A percentile compares a stretch with the other conserved stretches of the same genome.
Evolutionary conservation across 352 stramenopile genomes (phyloP).

Genomic region (Phytophthora nicotianae): DNA sequence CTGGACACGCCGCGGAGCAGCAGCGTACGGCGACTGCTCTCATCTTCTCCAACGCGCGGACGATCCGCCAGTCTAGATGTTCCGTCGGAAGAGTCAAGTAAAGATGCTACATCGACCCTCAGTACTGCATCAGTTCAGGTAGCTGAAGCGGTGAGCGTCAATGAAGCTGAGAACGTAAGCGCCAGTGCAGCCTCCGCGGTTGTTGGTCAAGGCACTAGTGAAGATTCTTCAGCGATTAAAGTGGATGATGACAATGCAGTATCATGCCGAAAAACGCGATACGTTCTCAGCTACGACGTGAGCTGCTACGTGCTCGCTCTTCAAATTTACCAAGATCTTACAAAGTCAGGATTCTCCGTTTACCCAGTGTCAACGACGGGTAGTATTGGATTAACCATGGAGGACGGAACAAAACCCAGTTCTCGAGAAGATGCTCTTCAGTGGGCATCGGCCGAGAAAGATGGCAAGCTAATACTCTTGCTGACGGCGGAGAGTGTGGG

Average conservation of each 20-base stretch:
- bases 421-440: conserved; percentile 59
- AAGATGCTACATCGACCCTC: background rate
- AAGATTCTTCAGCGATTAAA: background rate
- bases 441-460: conserved; percentile 61
- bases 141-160: background rate
- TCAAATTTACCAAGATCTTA: conserved; percentile 61
- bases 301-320: conserved; percentile 59
- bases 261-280: conserved; percentile 39
- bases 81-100: conserved; percentile 9
- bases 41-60: conserved; percentile 15
- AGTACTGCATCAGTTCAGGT: background rate
- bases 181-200: background rate
- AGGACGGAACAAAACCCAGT: background rate
- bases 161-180: background rate
- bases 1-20: conserved; percentile 41
- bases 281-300: conserved; percentile 74
- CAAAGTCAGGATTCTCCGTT: conserved; percentile 46
- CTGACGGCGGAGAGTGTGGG: conserved; percentile 77
- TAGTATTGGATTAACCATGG: background rate
- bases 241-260: background rate
- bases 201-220: background rate
- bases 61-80: conserved; percentile 12
- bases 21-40: conserved; percentile 52
- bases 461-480: conserved; percentile 73
- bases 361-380: conserved; percentile 34